Evolutionary conservation across 225 moss, liverwort and hornwort species (phyloP).

Genomic region (Sphagnum contortum): DNA sequence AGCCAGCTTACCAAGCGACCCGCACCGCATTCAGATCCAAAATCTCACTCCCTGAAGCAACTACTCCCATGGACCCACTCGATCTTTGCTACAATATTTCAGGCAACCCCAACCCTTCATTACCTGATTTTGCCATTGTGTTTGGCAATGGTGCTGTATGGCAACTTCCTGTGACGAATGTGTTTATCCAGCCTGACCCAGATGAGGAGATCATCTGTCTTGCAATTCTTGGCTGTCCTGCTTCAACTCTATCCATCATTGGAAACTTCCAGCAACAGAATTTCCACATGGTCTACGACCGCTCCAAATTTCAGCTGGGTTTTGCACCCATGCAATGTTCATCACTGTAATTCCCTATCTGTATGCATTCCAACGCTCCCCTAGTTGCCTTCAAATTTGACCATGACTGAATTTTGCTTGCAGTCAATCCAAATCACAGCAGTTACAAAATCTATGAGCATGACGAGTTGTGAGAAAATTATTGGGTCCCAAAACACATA

Average conservation of each 20-base stretch:
- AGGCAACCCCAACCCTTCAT: constrained; percentile 13
- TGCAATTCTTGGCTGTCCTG: constrained; percentile 26
- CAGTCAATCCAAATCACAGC: neutral
- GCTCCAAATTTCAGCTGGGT: constrained; percentile 10
- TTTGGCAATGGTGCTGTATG: constrained; percentile 29
- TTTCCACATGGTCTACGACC: constrained; percentile 45
- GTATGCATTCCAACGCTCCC: neutral
- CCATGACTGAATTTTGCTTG: neutral
- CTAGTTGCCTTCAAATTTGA: neutral
- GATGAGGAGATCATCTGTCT: constrained; percentile 34
- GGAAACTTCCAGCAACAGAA: constrained; percentile 61
- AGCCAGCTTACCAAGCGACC: constrained; percentile 2
- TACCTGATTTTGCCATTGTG: constrained; percentile 29
- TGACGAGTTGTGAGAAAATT: too few species aligned
- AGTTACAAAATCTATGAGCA: too few species aligned
- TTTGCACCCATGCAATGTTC: too few species aligned
- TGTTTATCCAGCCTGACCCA: constrained; percentile 46
- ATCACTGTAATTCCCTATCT: too few species aligned
- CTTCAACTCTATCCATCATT: constrained; percentile 29
- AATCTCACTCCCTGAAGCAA: constrained; percentile 23
- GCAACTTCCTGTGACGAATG: constrained; percentile 40
- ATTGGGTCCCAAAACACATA: too few species aligned
- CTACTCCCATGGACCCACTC: constrained; percentile 19
- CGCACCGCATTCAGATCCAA: constrained; percentile 17
- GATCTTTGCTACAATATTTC: constrained; percentile 34